Base-by-base conservation (phyloP, 176 grass and related monocot genomes). In the Carex littledalei region DNA sequence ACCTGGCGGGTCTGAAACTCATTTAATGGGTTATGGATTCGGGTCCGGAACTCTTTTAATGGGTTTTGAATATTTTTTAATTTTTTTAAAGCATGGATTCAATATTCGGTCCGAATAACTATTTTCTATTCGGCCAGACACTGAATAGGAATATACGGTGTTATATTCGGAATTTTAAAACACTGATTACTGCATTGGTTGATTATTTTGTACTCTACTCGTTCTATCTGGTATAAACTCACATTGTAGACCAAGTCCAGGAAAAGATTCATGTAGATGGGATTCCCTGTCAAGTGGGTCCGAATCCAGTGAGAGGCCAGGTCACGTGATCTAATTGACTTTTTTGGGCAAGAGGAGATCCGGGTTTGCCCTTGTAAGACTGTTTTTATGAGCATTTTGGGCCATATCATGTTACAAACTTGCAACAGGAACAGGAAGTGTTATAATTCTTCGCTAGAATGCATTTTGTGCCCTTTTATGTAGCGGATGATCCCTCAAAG, bases 201-300 rank as follows among this genome's bases (percentile, higher is more conserved):
- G 47, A 50, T 50, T 50, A 50, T 12, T 50, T 50, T 11, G 47
- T 11, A 2, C 47, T 3, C 20, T 24, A 7, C 7, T 22, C 60
- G 20, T 8, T 9, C 6, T 63, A 60, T 17, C 1, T 21, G 60
- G 31, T 35, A 11, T 37, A 17, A 32, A 37, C 14, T 34, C 0
- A 35, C 31, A 18, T 43, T 6, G 15, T 43, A 45, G 68, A 72
- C 39, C 68, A 20, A 72, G 37, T 72, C n/a, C 70, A 1, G 39
- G 35, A 10, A 24, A 2, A 78, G 13, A 31, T 52, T 29, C 1
- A 34, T 2, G 1, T 55, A 15, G 22, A 49, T 78, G 13, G 73
- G 50, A 78, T 56, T 78, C 74, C 50, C 74, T 18, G 50, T 78
- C 50, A 29, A 32, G 74, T 78, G 74, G 74, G 74, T 8, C 74